phyloP scores from a whole-genome alignment of 257 asterid genomes.

The Cordia subcordata region DNA sequence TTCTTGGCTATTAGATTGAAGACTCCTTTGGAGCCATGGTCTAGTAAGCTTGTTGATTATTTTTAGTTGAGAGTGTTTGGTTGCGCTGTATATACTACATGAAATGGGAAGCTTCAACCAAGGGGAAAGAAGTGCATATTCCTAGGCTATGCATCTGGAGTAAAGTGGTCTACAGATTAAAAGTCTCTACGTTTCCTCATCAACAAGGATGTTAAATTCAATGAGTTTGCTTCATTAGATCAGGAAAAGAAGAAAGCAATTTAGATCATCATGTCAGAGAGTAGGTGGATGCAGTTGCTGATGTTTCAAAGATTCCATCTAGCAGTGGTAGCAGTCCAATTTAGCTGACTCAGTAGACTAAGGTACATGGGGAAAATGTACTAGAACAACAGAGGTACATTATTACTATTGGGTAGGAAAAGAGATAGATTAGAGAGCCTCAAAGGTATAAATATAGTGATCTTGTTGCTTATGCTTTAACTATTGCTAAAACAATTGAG shows the following conservation, averaged over 20 bases:
- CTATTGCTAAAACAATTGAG: not conserved
- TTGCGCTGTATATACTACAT: not conserved
- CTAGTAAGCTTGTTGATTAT: not conserved
- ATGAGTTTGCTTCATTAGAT: not conserved
- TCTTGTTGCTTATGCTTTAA: not conserved
- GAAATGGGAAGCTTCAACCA: not conserved
- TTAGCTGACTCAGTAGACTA: not conserved
- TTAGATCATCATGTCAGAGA: not conserved
- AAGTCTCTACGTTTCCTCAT: not conserved
- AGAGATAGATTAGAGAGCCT: not conserved
- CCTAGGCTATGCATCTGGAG: not conserved
- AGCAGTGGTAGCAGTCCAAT: no score
- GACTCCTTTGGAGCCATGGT: not conserved
- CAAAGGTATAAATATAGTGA: not conserved
- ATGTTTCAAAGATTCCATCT: not conserved
- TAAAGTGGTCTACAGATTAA: not conserved
- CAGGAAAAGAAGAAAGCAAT: not conserved
- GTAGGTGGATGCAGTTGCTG: not conserved
- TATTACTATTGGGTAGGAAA: not conserved
- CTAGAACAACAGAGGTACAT: not conserved
- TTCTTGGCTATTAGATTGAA: not conserved
- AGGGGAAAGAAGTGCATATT: slow-evolving; percentile 7
- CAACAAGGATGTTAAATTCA: slow-evolving; percentile 1
- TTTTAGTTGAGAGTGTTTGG: not conserved
- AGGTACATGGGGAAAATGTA: not conserved